Evolutionary conservation across 148 eudicot species (phyloP).

Genomic region (Amaranthus hypochondriacus): DNA sequence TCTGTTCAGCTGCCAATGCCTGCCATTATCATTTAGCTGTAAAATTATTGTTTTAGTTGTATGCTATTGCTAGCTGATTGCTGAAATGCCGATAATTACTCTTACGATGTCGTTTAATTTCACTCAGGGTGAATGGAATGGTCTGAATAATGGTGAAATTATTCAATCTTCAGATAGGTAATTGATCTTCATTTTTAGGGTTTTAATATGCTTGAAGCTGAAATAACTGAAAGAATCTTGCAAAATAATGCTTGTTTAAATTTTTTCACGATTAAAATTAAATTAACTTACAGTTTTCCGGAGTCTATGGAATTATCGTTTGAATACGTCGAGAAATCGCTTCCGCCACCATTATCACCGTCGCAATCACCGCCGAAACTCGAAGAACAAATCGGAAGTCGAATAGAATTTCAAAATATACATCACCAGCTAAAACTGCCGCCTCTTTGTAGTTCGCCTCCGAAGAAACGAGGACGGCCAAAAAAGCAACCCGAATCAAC

Average conservation of each 20-base stretch:
- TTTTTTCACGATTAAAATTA: not conserved
- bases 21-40: too few relatives aligned
- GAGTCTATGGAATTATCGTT: constrained; percentile 35
- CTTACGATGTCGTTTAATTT: constrained; percentile 17
- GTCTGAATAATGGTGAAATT: constrained; percentile 27
- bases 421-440: constrained; percentile 5
- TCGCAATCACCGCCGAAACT: not conserved
- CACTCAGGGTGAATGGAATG: constrained; percentile 34
- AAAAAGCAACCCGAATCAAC: constrained; percentile 2
- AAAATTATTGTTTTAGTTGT: too few relatives aligned
- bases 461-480: constrained; percentile 39
- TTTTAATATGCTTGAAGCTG: not conserved
- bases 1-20: too few relatives aligned
- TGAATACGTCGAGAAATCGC: constrained; percentile 15
- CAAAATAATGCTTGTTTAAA: too few relatives aligned
- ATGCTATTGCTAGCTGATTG: not conserved
- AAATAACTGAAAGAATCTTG: too few relatives aligned
- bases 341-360: not conserved
- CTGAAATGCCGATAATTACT: not conserved
- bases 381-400: constrained; percentile 2
- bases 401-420: too few relatives aligned
- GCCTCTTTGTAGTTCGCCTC: constrained; percentile 5
- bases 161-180: constrained; percentile 46
- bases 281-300: constrained; percentile 4
- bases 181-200: constrained; percentile 19